phyloP scores from a whole-genome alignment of 192 early-diverging fungal species.

The Backusella circina region DNA sequence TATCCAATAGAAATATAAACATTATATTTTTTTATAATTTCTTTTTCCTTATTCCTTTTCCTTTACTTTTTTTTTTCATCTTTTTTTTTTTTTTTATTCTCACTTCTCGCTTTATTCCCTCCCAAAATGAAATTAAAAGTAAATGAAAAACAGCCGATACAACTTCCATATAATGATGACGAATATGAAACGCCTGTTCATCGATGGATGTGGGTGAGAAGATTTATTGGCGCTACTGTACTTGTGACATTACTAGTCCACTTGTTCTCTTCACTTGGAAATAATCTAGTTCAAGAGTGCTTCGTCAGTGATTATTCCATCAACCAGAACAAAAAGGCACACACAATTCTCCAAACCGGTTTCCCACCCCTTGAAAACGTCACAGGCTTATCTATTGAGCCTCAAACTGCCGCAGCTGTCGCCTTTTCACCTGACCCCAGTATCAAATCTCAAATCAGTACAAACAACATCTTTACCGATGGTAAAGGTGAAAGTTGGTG shows the following conservation, averaged over 20 bases:
- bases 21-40: neutral
- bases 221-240: neutral
- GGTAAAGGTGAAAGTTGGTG: constrained; percentile 12
- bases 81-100: neutral
- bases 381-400: neutral
- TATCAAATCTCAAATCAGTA: neutral
- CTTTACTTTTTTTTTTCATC: neutral
- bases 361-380: constrained; percentile 18
- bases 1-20: neutral
- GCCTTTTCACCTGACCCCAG: constrained; percentile 17
- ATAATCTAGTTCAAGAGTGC: neutral
- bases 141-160: neutral
- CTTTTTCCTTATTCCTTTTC: neutral
- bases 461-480: neutral
- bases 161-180: neutral
- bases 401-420: constrained; percentile 4
- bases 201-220: constrained; percentile 9
- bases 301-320: neutral
- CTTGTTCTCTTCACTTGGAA: neutral
- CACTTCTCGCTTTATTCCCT: neutral
- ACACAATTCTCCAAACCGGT: constrained; percentile 11
- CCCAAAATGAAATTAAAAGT: neutral
- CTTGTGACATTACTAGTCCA: neutral
- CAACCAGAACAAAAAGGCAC: neutral
- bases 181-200: neutral